These are phyloP conservation scores for Megacollybia platyphylla DNA, from an alignment of 1,284 basidiomycete genomes.

Conservation along the genomic window DNA sequence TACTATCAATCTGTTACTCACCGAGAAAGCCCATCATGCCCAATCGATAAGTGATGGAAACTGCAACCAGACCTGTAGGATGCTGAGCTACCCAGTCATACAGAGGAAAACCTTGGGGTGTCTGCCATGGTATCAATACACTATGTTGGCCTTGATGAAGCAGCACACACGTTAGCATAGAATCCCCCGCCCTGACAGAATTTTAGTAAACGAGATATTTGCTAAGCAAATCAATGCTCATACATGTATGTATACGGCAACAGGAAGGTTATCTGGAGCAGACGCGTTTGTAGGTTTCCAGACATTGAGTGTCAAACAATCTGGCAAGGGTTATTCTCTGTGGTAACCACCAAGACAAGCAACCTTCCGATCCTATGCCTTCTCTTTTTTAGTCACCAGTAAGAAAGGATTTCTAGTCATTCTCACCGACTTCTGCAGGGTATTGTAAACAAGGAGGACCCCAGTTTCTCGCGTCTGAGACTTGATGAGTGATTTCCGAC, in stretches of 20 bases:
- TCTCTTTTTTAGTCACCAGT: too few species aligned
- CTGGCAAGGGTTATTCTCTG: slow-evolving; percentile 10
- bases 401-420: too few species aligned
- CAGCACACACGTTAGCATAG: slow-evolving; percentile 16
- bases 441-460: slow-evolving; percentile 28
- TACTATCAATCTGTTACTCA: slow-evolving; percentile 10
- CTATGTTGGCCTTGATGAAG: not conserved
- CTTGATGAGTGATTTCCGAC: slow-evolving; percentile 8
- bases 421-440: slow-evolving; percentile 23
- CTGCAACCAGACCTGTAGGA: slow-evolving; percentile 22
- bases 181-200: slow-evolving; percentile 25
- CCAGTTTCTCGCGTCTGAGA: slow-evolving; percentile 28
- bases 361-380: slow-evolving; percentile 24
- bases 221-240: slow-evolving; percentile 2
- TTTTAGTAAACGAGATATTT: not conserved
- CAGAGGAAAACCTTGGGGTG: slow-evolving; percentile 27
- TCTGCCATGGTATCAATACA: slow-evolving; percentile 11
- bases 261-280: slow-evolving; percentile 23
- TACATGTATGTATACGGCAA: slow-evolving; percentile 32
- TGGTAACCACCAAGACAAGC: not conserved
- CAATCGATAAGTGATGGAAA: slow-evolving; percentile 31
- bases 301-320: slow-evolving; percentile 31
- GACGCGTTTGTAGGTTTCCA: slow-evolving; percentile 30
- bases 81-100: slow-evolving; percentile 34
- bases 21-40: slow-evolving; percentile 31